Conservation (phyloP, 192 early-diverging fungal genomes). For the Phycomyces blakesleeanus region DNA sequence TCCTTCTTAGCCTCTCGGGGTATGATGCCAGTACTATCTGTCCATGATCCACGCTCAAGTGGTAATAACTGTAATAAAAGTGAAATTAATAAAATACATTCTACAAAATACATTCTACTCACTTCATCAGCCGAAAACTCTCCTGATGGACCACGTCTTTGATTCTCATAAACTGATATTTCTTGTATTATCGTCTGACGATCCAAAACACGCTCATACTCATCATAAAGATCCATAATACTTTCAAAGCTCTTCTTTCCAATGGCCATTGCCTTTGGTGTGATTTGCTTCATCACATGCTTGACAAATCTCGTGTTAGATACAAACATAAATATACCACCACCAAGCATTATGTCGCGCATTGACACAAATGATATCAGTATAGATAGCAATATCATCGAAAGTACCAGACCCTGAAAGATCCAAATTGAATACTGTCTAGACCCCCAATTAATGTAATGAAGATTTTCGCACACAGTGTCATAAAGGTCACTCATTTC, state of each 20-base stretch:
- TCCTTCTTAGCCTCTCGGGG: slow-evolving; percentile 16
- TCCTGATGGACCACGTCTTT: slow-evolving; percentile 26
- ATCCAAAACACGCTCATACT: slow-evolving; percentile 7
- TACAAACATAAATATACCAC: slow-evolving; percentile 57
- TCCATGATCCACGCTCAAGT: slow-evolving; percentile 32
- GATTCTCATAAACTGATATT: slow-evolving; percentile 32
- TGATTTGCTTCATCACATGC: slow-evolving; percentile 18
- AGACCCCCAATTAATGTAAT: slow-evolving; percentile 52
- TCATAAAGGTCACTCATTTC: slow-evolving; percentile 50
- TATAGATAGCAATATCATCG: slow-evolving; percentile 32
- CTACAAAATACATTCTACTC: slow-evolving; percentile 7
- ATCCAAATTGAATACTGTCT: slow-evolving; percentile 42
- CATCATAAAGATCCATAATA: slow-evolving; percentile 5
- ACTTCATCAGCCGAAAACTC: slow-evolving; percentile 26
- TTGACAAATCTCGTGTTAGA: slow-evolving; percentile 57
- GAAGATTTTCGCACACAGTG: slow-evolving; percentile 31
- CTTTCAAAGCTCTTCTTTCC: background rate
- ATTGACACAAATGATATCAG: slow-evolving; percentile 47
- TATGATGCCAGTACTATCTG: slow-evolving; percentile 24
- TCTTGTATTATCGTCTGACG: slow-evolving; percentile 12
- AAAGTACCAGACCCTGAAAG: slow-evolving; percentile 34
- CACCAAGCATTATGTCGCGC: slow-evolving; percentile 43
- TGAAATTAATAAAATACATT: background rate
- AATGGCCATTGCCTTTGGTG: background rate
- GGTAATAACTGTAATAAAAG: slow-evolving; percentile 18